A percentile compares a stretch with the other conserved stretches of the same genome.
phyloP scores from a whole-genome alignment of 352 stramenopile genomes.

The Pythium volutum region DNA sequence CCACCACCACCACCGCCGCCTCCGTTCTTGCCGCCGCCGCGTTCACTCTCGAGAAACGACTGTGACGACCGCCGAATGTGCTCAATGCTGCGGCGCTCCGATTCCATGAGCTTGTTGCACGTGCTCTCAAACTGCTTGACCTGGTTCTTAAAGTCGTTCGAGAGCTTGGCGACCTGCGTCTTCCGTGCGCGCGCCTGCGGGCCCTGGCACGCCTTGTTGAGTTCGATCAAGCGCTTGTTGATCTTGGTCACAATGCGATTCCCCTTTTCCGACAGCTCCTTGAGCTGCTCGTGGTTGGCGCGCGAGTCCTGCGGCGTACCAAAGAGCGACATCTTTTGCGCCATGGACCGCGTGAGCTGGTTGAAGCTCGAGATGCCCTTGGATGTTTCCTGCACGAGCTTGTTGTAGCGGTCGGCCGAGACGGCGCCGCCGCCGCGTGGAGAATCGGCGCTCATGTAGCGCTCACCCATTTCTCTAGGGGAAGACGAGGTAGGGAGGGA shows the following conservation, averaged over 20 bases:
- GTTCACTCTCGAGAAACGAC: slow-evolving; percentile 49
- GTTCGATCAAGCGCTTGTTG: slow-evolving; percentile 69
- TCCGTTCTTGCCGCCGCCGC: slow-evolving; percentile 5
- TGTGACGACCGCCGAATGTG: slow-evolving; percentile 78
- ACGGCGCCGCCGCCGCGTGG: slow-evolving; percentile 36
- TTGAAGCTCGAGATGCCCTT: slow-evolving; percentile 88
- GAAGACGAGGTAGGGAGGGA: not conserved
- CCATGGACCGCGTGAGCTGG: slow-evolving; percentile 79
- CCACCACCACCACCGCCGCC: slow-evolving; percentile 7
- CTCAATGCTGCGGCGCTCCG: slow-evolving; percentile 71
- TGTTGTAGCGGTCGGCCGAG: slow-evolving; percentile 64
- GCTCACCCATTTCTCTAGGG: slow-evolving; percentile 44
- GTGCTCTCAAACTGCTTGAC: slow-evolving; percentile 72
- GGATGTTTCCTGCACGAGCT: slow-evolving; percentile 77
- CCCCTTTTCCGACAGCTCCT: slow-evolving; percentile 78
- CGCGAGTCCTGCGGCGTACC: slow-evolving; percentile 80
- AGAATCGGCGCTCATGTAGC: slow-evolving; percentile 63
- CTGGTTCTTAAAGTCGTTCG: slow-evolving; percentile 83
- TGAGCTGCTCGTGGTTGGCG: slow-evolving; percentile 77
- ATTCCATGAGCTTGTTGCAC: slow-evolving; percentile 61
- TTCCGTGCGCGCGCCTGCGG: slow-evolving; percentile 48
- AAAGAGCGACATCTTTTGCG: slow-evolving; percentile 86
- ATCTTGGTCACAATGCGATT: slow-evolving; percentile 81
- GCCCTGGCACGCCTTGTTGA: slow-evolving; percentile 56
- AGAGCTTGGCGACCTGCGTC: slow-evolving; percentile 79